Evolutionary conservation across 495 filamentous ascomycete species (phyloP), one percentile per base, ranked within the genome.

Genomic region (Penicillium psychrofluorescens): DNA sequence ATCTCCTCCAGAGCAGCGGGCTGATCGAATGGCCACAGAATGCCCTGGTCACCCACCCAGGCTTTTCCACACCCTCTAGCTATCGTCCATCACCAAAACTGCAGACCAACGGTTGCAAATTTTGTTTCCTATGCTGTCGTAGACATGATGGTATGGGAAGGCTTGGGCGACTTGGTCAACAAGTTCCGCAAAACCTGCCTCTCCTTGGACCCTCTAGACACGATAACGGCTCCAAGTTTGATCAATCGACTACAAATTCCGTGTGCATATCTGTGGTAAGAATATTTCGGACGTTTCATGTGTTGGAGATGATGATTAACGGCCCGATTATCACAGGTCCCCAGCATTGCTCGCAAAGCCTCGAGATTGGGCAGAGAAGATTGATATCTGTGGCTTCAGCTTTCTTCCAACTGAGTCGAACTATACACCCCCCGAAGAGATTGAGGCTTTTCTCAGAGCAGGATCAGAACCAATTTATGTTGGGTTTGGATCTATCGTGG

Each of bases 71-170:
- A 83, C 49, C 77, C 79, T 1, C 54, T 78, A 4, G 75, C 78
- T 49, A 78, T 80, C 28, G 64, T 78, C 29, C 59, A 70, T 12
- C 66, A 78, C 8, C 67, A 71, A 15, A 70, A 73, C 41, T 65
- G 69, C 29, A 76, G 79, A 48, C 53, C 72, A 2, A 67, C 70
- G 11, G 68, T 81, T 35, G 79, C 83, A 2, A 90, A 90, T 53
- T 88, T 81, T 46, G 72, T 88, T 9, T 83, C 79, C 2, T 92
- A 92, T 53, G 76, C 79, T 5, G 58, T 90, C 28, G 80, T 90
- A 7, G 86, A 92, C 48, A 82, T 85, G 79, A 80, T 91, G 78
- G 83, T 83, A 29, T 89, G 85, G 85, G 83, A 90, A 55, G 85
- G 85, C 2, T 68, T 90, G 2, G 85, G 85, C 15, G 85, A 88